A percentile compares a stretch with the other conserved stretches of the same genome.
phyloP scores from a whole-genome alignment of 2,329 filamentous ascomycete genomes.

The Colletotrichum limetticola region DNA sequence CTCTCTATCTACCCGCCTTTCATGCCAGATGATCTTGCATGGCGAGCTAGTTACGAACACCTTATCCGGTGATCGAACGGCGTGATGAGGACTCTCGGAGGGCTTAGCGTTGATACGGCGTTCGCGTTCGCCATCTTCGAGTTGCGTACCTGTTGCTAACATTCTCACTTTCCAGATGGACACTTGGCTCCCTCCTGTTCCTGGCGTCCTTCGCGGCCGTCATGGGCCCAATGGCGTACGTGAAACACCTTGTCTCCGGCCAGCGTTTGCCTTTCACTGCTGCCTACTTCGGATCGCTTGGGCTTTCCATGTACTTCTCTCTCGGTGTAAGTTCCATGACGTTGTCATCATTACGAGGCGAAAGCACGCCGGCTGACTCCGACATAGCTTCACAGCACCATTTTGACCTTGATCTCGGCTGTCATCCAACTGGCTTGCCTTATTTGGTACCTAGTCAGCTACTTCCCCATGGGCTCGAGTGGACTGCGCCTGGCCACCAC shows the following conservation, averaged over 20 bases:
- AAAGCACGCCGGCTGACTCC: constrained; percentile 39
- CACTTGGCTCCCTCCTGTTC: constrained; percentile 90
- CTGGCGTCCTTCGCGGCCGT: constrained; percentile 92
- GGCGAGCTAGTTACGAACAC: constrained; percentile 18
- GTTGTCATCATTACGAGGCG: not conserved
- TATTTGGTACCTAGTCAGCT: constrained; percentile 94
- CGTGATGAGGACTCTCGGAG: constrained; percentile 16
- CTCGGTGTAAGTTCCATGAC: constrained; percentile 77
- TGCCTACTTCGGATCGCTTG: constrained; percentile 94
- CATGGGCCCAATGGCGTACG: constrained; percentile 89
- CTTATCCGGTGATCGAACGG: constrained; percentile 26
- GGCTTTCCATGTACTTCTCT: constrained; percentile 89
- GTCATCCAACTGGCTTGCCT: constrained; percentile 86
- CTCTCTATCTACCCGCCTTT: constrained; percentile 49
- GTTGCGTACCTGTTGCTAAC: constrained; percentile 39
- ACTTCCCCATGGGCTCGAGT: constrained; percentile 96
- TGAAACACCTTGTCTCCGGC: constrained; percentile 84
- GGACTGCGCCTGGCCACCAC: constrained; percentile 87
- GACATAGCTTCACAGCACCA: constrained; percentile 79
- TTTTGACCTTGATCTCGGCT: constrained; percentile 86
- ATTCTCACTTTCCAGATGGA: constrained; percentile 75
- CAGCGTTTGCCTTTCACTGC: constrained; percentile 91
- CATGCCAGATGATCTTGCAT: constrained; percentile 43
- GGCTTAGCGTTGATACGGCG: not conserved
- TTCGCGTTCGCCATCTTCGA: not conserved